These are phyloP conservation scores for Cryptomeria japonica DNA, from an alignment of 75 land plant genomes.

Conservation along the genomic window DNA sequence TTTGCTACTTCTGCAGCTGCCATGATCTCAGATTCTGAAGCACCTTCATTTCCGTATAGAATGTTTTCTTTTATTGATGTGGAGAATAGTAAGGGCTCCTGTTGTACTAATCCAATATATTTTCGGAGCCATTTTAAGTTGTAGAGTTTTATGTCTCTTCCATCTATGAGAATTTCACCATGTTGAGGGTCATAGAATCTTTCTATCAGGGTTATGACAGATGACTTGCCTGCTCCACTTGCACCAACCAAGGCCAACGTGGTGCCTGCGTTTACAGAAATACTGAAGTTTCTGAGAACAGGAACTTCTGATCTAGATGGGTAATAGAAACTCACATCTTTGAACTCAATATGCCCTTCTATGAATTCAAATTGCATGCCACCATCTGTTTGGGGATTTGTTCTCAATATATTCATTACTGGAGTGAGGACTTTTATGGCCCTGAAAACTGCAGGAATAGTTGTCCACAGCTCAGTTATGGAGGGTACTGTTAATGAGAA, in stretches of 20 bases:
- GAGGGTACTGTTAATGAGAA: conserved; percentile 51
- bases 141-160: conserved; percentile 41
- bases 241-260: conserved; percentile 57
- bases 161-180: conserved; percentile 47
- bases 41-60: conserved; percentile 39
- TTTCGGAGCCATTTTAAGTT: conserved; percentile 90
- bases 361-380: conserved; percentile 10
- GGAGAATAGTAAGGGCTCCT: conserved; percentile 92
- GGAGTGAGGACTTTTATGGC: conserved; percentile 39
- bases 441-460: conserved; percentile 40
- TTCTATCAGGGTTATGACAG: conserved; percentile 45
- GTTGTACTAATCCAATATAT: conserved; percentile 91
- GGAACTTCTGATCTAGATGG: conserved; percentile 49
- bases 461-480: conserved; percentile 47
- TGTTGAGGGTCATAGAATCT: conserved; percentile 74
- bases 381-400: conserved; percentile 38
- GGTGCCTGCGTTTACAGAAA: conserved; percentile 41
- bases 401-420: conserved; percentile 36
- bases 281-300: conserved; percentile 34
- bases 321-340: conserved; percentile 55
- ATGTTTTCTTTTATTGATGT: conserved; percentile 92
- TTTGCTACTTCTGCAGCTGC: conserved; percentile 49
- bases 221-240: conserved; percentile 64
- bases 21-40: conserved; percentile 46
- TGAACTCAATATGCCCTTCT: conserved; percentile 41